Percentiles rank a stretch among this genome's conserved stretches.
These are phyloP conservation scores for Neoascochyta sp. DNA, from an alignment of 2,329 filamentous ascomycete genomes.

Conservation along the genomic window DNA sequence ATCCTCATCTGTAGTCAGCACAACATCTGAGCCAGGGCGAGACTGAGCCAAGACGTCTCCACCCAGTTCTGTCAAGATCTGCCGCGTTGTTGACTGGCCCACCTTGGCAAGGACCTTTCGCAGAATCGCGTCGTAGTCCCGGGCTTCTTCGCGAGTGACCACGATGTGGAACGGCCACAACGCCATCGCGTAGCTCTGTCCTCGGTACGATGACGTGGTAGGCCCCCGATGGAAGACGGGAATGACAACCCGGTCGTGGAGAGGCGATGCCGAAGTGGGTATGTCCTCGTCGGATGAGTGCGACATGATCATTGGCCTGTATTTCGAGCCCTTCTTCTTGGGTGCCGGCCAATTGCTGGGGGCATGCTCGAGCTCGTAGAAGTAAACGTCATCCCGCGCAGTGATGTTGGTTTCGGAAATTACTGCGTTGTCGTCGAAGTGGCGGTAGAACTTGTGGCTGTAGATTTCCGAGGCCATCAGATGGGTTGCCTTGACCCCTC, in stretches of 20 bases:
- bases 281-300: conserved; percentile 47
- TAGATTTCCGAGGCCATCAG: conserved; percentile 83
- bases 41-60: conserved; percentile 51
- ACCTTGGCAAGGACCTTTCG: conserved; percentile 76
- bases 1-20: conserved; percentile 60
- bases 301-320: conserved; percentile 46
- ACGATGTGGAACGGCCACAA: conserved; percentile 66
- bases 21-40: conserved; percentile 62
- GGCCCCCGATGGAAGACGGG: conserved; percentile 63
- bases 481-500: conserved; percentile 53
- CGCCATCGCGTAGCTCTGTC: conserved; percentile 35
- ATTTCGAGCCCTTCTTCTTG: conserved; percentile 46
- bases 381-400: conserved; percentile 58
- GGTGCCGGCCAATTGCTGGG: conserved; percentile 73
- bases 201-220: conserved; percentile 30
- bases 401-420: conserved; percentile 70
- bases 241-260: conserved; percentile 65
- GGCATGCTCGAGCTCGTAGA: conserved; percentile 72
- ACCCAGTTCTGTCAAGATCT: conserved; percentile 55
- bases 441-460: conserved; percentile 78
- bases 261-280: conserved; percentile 56
- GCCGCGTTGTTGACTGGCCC: conserved; percentile 69
- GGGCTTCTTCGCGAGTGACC: conserved; percentile 68
- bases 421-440: conserved; percentile 63
- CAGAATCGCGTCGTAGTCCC: conserved; percentile 66